A percentile compares a stretch with the other conserved stretches of the same genome.
These are phyloP conservation scores for Atkinsonella hypoxylon DNA, from an alignment of 2,329 filamentous ascomycete species.

Conservation along the genomic window DNA sequence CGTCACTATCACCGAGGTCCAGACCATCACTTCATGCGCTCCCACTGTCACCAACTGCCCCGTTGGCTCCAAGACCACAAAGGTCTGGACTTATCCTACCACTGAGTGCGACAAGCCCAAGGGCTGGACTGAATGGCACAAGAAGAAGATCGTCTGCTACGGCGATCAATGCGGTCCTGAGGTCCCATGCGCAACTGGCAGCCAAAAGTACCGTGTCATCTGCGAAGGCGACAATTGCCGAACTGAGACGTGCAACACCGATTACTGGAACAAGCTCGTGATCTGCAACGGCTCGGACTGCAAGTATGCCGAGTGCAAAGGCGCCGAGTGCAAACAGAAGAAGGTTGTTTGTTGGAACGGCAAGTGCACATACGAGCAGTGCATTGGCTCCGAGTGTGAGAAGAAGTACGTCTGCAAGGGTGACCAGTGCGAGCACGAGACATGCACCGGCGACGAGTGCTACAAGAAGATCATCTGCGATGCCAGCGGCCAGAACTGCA, in stretches of 20 bases:
- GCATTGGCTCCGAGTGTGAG: slow-evolving; percentile 17
- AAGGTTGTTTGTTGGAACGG: slow-evolving; percentile 23
- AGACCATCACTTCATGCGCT: slow-evolving; percentile 19
- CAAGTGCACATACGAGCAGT: slow-evolving; percentile 18
- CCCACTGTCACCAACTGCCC: slow-evolving; percentile 15
- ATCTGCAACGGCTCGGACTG: slow-evolving; percentile 18
- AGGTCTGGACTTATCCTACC: slow-evolving; percentile 12
- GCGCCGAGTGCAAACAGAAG: slow-evolving; percentile 13
- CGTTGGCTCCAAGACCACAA: slow-evolving; percentile 12
- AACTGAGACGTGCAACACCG: slow-evolving; percentile 14
- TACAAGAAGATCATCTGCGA: slow-evolving; percentile 17
- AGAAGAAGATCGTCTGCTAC: slow-evolving; percentile 24
- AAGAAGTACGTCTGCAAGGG: slow-evolving; percentile 23
- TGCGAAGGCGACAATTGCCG: slow-evolving; percentile 19
- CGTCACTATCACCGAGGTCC: slow-evolving; percentile 15
- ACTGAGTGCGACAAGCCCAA: slow-evolving; percentile 3
- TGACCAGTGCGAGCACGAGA: slow-evolving; percentile 18
- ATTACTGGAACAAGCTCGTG: slow-evolving; percentile 19
- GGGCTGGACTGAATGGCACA: slow-evolving; percentile 12
- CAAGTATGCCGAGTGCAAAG: slow-evolving; percentile 15
- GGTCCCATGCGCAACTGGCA: slow-evolving; percentile 16
- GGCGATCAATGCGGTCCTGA: slow-evolving; percentile 21
- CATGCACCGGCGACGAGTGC: slow-evolving; percentile 20
- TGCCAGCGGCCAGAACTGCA: slow-evolving; percentile 10
- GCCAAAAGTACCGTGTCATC: slow-evolving; percentile 18